These are phyloP conservation scores for Nemania sp. DNA, from an alignment of 2,329 filamentous ascomycete species.

Conservation along the genomic window DNA sequence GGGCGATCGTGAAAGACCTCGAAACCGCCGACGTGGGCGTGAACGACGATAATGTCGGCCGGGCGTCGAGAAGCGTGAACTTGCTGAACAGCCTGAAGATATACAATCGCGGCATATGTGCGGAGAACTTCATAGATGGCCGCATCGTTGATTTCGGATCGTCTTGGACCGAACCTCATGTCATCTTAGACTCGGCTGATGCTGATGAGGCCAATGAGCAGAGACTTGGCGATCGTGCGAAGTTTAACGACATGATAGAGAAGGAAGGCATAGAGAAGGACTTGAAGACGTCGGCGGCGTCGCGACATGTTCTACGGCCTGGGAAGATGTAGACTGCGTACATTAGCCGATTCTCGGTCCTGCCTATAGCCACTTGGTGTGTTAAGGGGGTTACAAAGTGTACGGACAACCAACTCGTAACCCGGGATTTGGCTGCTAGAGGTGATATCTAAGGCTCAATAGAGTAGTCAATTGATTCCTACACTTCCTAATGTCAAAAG, in stretches of 20 bases:
- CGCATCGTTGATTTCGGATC: background rate
- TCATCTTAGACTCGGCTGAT: background rate
- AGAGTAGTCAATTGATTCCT: no score
- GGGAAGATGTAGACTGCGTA: no score
- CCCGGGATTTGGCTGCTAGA: no score
- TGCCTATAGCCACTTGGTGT: no score
- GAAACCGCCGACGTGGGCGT: background rate
- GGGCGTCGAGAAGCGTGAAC: background rate
- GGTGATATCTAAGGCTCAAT: no score
- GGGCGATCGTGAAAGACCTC: background rate
- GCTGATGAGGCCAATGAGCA: background rate
- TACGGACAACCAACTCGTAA: no score
- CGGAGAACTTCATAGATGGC: background rate
- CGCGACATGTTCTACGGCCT: background rate
- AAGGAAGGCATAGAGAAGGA: background rate
- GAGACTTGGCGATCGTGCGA: background rate
- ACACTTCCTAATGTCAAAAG: no score
- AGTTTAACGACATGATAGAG: slow-evolving; percentile 1
- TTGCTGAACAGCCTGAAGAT: background rate
- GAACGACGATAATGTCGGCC: background rate
- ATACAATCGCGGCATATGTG: background rate
- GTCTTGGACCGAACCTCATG: background rate
- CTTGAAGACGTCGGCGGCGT: background rate
- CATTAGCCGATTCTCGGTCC: no score
- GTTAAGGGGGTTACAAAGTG: no score